Conservation (phyloP, 2,329 filamentous ascomycete genomes). For the Neoascochyta sp. region DNA sequence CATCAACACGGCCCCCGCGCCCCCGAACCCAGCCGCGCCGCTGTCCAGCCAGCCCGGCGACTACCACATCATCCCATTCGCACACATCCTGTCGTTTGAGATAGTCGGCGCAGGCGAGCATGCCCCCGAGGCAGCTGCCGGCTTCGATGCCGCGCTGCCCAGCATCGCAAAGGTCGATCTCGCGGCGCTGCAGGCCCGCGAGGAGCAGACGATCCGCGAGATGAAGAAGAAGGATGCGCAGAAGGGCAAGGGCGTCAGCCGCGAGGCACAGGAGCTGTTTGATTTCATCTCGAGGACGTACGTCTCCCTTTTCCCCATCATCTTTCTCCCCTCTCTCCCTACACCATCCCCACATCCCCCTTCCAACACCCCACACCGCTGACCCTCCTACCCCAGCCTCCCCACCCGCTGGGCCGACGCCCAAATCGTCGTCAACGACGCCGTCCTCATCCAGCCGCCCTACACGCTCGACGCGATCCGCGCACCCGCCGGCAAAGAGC, state of each 20-base stretch:
- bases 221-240: constrained; percentile 57
- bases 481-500: constrained; percentile 42
- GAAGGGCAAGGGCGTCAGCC: constrained; percentile 58
- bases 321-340: neutral
- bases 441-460: constrained; percentile 56
- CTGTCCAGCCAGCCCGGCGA: constrained; percentile 46
- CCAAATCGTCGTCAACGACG: constrained; percentile 59
- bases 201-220: constrained; percentile 54
- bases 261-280: constrained; percentile 61
- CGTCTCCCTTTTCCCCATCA: constrained; percentile 18
- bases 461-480: constrained; percentile 56
- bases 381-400: constrained; percentile 32
- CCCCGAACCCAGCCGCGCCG: constrained; percentile 42
- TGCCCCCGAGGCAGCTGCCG: constrained; percentile 34
- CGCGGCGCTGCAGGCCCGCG: constrained; percentile 52
- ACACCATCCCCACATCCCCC: neutral
- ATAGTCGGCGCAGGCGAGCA: constrained; percentile 44
- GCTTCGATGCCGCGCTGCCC: constrained; percentile 45
- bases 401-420: constrained; percentile 58
- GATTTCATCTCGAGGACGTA: constrained; percentile 58
- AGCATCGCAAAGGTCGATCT: constrained; percentile 52
- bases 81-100: constrained; percentile 57
- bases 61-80: constrained; percentile 60
- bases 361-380: no score
- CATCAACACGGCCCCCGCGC: constrained; percentile 53